Base-by-base conservation (phyloP, 2,329 filamentous ascomycete species). In the Ilyonectria mors-panacis region DNA sequence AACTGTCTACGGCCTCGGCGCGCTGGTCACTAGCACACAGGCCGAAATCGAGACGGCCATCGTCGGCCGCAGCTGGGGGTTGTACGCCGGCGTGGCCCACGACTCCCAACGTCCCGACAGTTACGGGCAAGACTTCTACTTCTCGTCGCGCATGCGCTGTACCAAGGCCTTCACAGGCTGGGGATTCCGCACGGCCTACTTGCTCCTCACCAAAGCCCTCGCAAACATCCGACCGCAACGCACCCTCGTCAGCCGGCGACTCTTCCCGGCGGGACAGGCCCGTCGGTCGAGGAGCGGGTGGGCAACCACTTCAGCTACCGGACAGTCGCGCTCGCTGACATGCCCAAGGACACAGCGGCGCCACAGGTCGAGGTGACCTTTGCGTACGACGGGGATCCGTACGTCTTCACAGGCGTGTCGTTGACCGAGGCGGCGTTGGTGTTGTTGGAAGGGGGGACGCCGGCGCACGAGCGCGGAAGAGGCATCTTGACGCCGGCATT, bases 401-500 rank as follows among this genome's bases (percentile, higher is more conserved):
- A 73, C 19, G 65, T 65, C 44, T 70, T 72, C 17, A 74, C 72
- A 9, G 65, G 63, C n/a, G 60, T 72, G 33, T 59, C 63, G 17
- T 45, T 74, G n/a, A 67, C 69, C 4, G 65, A 74, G 28, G 71
- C 69, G 5, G 72, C 69, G 4, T 54, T 72, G 50, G 19, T 69
- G n/a, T 55, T 74, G 21, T 61, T 74, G 12, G 57, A 71, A 33
- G 70, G 44, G 3, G 48, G 56, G 4, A 66, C 62, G 2, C 54
- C 60, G 15, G 64, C 55, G 15, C 72, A 71, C 12, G 64, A 54
- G 17, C 55, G 54, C 9, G 66, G 70, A 45, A 71, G 72, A 53
- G 72, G 72, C 6, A 65, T 74, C 35, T 35, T 71, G 48, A 74
- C 72, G 42, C 56, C 70, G 4, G 70, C 72, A n/a, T 42, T 67